These are phyloP conservation scores for Sherardia arvensis DNA, from an alignment of 257 asterid genomes.

Conservation along the genomic window DNA sequence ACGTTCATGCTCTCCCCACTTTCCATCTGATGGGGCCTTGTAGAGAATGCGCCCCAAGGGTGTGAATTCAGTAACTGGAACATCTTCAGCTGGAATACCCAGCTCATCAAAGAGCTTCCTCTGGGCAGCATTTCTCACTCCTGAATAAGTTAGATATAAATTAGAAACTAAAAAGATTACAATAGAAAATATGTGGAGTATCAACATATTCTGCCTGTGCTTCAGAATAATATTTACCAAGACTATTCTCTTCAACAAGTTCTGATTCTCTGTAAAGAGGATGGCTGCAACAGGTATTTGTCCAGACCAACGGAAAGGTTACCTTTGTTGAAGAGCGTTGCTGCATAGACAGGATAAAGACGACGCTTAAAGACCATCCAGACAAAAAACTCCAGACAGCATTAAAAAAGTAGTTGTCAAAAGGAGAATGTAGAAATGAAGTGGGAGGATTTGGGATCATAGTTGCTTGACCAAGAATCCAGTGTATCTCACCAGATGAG, in stretches of 20 bases:
- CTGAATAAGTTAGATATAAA: slow-evolving; percentile 19
- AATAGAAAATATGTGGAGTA: not conserved
- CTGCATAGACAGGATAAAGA: slow-evolving; percentile 28
- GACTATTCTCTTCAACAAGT: slow-evolving; percentile 66
- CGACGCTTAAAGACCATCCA: not conserved
- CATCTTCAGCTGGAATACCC: slow-evolving; percentile 75
- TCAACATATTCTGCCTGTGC: not conserved
- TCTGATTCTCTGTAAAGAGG: slow-evolving; percentile 90
- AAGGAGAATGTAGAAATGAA: not conserved
- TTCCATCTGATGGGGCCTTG: slow-evolving; percentile 96
- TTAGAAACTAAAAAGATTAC: not conserved
- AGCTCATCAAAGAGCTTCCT: slow-evolving; percentile 91
- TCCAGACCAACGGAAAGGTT: slow-evolving; percentile 93
- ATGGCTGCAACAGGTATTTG: slow-evolving; percentile 98
- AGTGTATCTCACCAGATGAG: not conserved
- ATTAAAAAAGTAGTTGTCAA: not conserved
- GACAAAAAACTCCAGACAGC: not conserved
- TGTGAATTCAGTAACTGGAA: slow-evolving; percentile 74
- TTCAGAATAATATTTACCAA: slow-evolving; percentile 38
- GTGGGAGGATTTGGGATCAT: not conserved
- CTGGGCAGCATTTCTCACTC: slow-evolving; percentile 94
- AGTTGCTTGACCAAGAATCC: not conserved
- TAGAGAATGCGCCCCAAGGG: slow-evolving; percentile 87
- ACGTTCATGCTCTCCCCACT: slow-evolving; percentile 99
- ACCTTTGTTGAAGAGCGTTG: slow-evolving; percentile 96